These are phyloP conservation scores for Raddia distichophylla DNA, from an alignment of 176 grass and related monocot species.

Conservation along the genomic window DNA sequence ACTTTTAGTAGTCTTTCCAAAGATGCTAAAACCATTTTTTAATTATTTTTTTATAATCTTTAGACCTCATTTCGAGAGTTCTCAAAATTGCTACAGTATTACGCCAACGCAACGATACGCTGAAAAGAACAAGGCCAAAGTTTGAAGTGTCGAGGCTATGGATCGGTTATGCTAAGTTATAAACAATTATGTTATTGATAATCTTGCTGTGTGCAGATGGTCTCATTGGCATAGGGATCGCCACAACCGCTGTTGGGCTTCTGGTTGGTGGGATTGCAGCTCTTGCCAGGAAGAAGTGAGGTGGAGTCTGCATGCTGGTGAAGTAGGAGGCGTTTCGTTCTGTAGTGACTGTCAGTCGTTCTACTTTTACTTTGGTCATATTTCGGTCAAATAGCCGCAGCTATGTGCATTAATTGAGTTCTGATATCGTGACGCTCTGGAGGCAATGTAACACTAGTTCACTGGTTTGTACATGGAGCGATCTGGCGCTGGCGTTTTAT, in stretches of 20 bases:
- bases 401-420: slow-evolving; percentile 39
- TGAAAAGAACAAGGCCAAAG: too few species aligned
- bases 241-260: slow-evolving; percentile 72
- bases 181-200: background rate
- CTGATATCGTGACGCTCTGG: background rate
- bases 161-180: background rate
- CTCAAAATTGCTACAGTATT: too few species aligned
- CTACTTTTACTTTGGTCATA: slow-evolving; percentile 16
- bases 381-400: background rate
- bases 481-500: slow-evolving; percentile 14
- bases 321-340: background rate
- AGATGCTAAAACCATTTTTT: too few species aligned
- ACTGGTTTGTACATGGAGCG: background rate
- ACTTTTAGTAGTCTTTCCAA: too few species aligned
- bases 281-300: slow-evolving; percentile 69
- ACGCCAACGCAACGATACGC: too few species aligned
- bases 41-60: too few species aligned
- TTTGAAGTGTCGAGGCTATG: background rate
- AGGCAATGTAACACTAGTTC: background rate
- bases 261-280: slow-evolving; percentile 85
- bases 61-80: too few species aligned
- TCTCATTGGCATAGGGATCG: slow-evolving; percentile 87
- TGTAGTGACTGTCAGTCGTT: background rate
- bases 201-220: slow-evolving; percentile 57
- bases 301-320: background rate